Percentiles rank a stretch among this genome's conserved stretches.
phyloP scores from a whole-genome alignment of 768 basidiomycete genomes.

The Rubroboletus pulcherrimus region DNA sequence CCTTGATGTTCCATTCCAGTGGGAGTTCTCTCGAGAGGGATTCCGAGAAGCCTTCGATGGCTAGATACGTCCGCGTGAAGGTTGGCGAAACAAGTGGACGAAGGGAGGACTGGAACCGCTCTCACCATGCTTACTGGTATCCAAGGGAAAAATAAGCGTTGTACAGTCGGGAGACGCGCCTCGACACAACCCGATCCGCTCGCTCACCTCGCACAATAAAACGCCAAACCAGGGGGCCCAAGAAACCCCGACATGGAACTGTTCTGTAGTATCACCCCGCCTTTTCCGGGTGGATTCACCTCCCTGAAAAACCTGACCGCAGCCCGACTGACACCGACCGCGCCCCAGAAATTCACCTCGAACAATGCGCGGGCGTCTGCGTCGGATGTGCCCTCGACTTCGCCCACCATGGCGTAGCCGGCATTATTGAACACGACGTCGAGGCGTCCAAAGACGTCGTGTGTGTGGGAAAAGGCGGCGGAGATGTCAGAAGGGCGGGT shows the following conservation, averaged over 20 bases:
- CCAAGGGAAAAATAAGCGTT: background rate
- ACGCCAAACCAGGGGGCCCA: constrained; percentile 3
- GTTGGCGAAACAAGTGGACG: background rate
- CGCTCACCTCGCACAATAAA: constrained; percentile 13
- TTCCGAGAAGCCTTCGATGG: constrained; percentile 11
- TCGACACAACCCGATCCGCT: background rate
- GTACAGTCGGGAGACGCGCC: background rate
- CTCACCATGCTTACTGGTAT: constrained; percentile 13
- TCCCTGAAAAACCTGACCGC: constrained; percentile 33
- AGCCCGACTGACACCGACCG: constrained; percentile 18
- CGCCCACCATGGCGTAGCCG: constrained; percentile 24
- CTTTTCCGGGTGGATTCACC: constrained; percentile 21
- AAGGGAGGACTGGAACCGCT: background rate
- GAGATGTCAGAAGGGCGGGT: constrained; percentile 28
- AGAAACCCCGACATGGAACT: constrained; percentile 6
- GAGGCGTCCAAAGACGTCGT: constrained; percentile 35
- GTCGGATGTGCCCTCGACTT: constrained; percentile 34
- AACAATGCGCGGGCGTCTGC: constrained; percentile 31
- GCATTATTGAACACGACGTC: constrained; percentile 48
- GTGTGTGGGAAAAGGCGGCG: constrained; percentile 31
- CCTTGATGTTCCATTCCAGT: constrained; percentile 18
- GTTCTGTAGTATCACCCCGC: constrained; percentile 14
- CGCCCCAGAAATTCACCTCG: constrained; percentile 29
- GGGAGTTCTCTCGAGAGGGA: constrained; percentile 11
- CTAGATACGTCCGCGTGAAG: background rate